Base-by-base conservation (phyloP, 1,139 yeast genomes). In the Yamadazyma friedrichii region DNA sequence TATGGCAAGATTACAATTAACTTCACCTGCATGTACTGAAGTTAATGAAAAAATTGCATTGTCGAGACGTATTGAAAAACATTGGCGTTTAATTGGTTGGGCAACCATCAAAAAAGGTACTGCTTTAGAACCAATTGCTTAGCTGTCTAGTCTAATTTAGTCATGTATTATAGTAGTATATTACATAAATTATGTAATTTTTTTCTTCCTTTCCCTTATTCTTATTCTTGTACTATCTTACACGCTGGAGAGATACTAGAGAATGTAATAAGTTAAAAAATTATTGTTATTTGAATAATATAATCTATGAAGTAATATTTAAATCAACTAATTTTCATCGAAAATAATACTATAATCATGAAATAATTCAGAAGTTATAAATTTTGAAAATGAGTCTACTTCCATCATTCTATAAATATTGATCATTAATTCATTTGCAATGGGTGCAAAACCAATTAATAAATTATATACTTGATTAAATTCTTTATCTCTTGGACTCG, bases 41-140 rank as follows among this genome's bases (percentile, higher is more conserved):
- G 79, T 93, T 44, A 88, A 94, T 55, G 98, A 94, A 74, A 91
- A 94, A 84, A 91, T 94, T 67, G 99, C 99, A 39, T 76, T 94
- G 61, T 89, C 97, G 35, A 87, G 99, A 79, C 91, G 98, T 81
- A 94, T 94, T 57, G 99, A 93, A 64, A 93, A 91, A 80, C 99
- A 94, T 70, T 94, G 98, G 96, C 94, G 99, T 78, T 80, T 94
- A 67, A 94, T 94, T 72, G 99, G 99, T 58, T 94, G 99, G 99
- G 99, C 98, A 54, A 88, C 97, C 42, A 93, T 94, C 64, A 88
- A 88, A 72, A 89, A 88, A 71, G 98, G 98, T 70, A 83, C 89
- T 48, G 83, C 88, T 44, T 77, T 86, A 63, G 93, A 85, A 61
- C 93, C 94, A 42, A 60, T 69, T 57, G 69, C 73, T 54, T 68